phyloP scores from a whole-genome alignment of 176 grass and related monocot species.

The Paspalum vaginatum region DNA sequence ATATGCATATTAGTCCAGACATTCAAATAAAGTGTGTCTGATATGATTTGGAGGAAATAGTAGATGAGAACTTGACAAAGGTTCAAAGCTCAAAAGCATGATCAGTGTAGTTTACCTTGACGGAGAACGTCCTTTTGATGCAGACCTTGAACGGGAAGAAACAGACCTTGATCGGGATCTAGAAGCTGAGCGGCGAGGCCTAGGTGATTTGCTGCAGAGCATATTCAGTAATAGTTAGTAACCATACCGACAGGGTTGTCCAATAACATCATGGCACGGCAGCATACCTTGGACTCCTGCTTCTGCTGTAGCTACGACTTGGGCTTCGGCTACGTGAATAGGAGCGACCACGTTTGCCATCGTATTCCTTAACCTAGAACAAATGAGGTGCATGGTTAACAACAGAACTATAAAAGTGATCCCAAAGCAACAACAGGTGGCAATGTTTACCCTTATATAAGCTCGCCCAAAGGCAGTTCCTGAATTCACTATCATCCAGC shows the following conservation, averaged over 20 bases:
- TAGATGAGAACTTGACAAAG: background rate
- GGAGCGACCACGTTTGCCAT: conserved; percentile 51
- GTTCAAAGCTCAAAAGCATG: background rate
- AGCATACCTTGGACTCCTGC: conserved; percentile 60
- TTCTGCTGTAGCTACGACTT: conserved; percentile 60
- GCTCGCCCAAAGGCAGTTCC: conserved; percentile 86
- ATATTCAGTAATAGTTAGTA: conserved; percentile 4
- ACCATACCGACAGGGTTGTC: conserved; percentile 4
- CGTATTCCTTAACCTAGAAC: conserved; percentile 83
- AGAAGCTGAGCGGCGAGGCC: conserved; percentile 46
- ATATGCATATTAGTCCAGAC: background rate
- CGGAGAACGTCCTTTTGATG: conserved; percentile 50
- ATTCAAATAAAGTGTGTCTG: background rate
- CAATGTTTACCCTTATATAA: conserved; percentile 79
- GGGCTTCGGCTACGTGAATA: conserved; percentile 65
- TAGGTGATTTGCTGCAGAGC: conserved; percentile 65
- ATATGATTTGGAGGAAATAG: background rate
- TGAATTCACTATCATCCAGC: conserved; percentile 94
- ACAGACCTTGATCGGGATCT: conserved; percentile 65
- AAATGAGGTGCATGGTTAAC: conserved; percentile 14
- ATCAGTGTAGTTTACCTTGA: conserved; percentile 49
- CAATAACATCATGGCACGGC: background rate
- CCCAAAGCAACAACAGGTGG: conserved; percentile 6
- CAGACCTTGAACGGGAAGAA: conserved; percentile 63
- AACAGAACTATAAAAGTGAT: conserved; percentile 12